A percentile compares a stretch with the other conserved stretches of the same genome.
Conservation (phyloP, 1,139 yeast species). For the Pichia inconspicua region DNA sequence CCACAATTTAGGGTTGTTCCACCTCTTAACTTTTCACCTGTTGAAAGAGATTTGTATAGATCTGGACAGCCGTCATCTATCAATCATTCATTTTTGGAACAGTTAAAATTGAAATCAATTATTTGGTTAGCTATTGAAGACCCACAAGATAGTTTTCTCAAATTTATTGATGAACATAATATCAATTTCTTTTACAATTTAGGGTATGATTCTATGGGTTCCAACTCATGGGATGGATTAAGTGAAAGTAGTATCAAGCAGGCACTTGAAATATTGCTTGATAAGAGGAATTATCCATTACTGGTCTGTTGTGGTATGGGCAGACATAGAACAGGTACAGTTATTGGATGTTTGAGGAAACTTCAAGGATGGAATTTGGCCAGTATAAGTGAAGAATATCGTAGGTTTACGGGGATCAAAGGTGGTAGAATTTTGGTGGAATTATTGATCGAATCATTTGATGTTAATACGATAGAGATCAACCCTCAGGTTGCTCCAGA, state of each 20-base stretch:
- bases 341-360: slow-evolving; percentile 83
- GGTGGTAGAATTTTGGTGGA: slow-evolving; percentile 92
- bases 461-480: slow-evolving; percentile 45
- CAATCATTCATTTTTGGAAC: slow-evolving; percentile 75
- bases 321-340: slow-evolving; percentile 91
- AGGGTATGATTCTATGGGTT: slow-evolving; percentile 65
- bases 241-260: slow-evolving; percentile 73
- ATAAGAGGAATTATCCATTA: slow-evolving; percentile 69
- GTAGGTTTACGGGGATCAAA: slow-evolving; percentile 85
- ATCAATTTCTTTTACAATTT: slow-evolving; percentile 52
- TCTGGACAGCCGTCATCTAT: slow-evolving; percentile 97
- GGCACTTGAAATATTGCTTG: slow-evolving; percentile 69
- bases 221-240: slow-evolving; percentile 95
- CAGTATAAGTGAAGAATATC: slow-evolving; percentile 85
- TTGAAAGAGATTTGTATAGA: slow-evolving; percentile 75
- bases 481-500: slow-evolving; percentile 44
- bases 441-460: slow-evolving; percentile 79
- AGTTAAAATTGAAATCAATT: slow-evolving; percentile 67
- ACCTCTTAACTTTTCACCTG: slow-evolving; percentile 92
- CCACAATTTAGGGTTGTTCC: slow-evolving; percentile 73
- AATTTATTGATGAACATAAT: slow-evolving; percentile 65
- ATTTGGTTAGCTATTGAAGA: slow-evolving; percentile 95
- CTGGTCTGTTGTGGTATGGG: slow-evolving; percentile 98
- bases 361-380: slow-evolving; percentile 96
- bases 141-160: slow-evolving; percentile 80